These are phyloP conservation scores for Daldinia eschscholtzii DNA, from an alignment of 2,329 filamentous ascomycete species.

Conservation along the genomic window DNA sequence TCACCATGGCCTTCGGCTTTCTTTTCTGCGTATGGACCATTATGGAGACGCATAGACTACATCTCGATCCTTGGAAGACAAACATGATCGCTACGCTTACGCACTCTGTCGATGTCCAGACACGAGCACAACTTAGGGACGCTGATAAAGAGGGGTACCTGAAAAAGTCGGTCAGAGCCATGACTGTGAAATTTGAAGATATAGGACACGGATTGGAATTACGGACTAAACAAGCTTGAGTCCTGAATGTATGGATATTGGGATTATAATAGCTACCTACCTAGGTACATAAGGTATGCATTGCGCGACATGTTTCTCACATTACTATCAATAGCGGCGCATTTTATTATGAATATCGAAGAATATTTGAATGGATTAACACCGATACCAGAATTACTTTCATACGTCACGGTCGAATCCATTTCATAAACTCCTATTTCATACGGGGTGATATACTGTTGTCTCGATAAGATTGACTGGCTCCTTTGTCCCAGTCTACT, in stretches of 20 bases:
- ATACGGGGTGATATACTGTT: neutral
- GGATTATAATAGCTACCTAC: neutral
- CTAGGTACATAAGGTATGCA: neutral
- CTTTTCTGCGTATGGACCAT: conserved; percentile 36
- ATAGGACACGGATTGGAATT: conserved; percentile 40
- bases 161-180: conserved; percentile 28
- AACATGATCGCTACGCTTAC: conserved; percentile 42
- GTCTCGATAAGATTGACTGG: conserved; percentile 1
- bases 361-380: neutral
- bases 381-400: neutral
- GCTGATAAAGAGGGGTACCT: conserved; percentile 38
- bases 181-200: conserved; percentile 39
- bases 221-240: conserved; percentile 22
- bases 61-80: conserved; percentile 42
- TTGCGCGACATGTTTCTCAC: neutral
- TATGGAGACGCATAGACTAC: conserved; percentile 34
- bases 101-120: conserved; percentile 41
- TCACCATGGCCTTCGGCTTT: conserved; percentile 27
- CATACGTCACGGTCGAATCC: neutral
- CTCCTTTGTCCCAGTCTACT: neutral
- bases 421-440: neutral
- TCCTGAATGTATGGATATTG: neutral
- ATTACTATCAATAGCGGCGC: neutral
- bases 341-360: neutral
- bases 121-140: conserved; percentile 39